Evolutionary conservation across 345 rosid genomes (phyloP).

Genomic region (Rhodamnia argentea): DNA sequence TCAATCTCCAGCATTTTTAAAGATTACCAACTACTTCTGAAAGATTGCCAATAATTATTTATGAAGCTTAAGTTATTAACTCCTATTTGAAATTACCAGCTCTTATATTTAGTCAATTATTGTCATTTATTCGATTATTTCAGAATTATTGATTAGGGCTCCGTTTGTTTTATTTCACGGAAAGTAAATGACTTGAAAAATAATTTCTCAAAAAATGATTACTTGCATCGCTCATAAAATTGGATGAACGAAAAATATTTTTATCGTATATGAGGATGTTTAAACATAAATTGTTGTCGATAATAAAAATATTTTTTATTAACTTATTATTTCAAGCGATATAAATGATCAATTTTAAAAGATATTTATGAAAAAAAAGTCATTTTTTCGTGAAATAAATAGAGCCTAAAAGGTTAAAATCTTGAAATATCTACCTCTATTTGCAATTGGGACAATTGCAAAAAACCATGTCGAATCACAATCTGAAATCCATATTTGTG

Average conservation of each 20-base stretch:
- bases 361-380: too few species aligned
- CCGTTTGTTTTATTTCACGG: too few species aligned
- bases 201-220: too few species aligned
- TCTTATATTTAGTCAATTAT: neutral
- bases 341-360: too few species aligned
- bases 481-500: neutral
- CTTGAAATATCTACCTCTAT: neutral
- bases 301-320: too few species aligned
- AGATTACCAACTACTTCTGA: neutral
- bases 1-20: neutral
- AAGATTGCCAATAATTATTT: neutral
- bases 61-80: neutral
- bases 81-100: neutral
- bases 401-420: neutral
- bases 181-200: too few species aligned
- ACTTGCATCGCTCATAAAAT: too few species aligned
- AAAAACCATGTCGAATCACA: neutral
- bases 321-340: too few species aligned
- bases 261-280: too few species aligned
- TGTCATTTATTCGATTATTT: neutral
- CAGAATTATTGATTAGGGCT: neutral
- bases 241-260: too few species aligned
- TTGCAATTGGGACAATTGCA: neutral
- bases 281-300: too few species aligned
- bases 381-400: too few species aligned